Base-by-base conservation (phyloP, 2,329 filamentous ascomycete species). In the Penicillium verrucosum region DNA sequence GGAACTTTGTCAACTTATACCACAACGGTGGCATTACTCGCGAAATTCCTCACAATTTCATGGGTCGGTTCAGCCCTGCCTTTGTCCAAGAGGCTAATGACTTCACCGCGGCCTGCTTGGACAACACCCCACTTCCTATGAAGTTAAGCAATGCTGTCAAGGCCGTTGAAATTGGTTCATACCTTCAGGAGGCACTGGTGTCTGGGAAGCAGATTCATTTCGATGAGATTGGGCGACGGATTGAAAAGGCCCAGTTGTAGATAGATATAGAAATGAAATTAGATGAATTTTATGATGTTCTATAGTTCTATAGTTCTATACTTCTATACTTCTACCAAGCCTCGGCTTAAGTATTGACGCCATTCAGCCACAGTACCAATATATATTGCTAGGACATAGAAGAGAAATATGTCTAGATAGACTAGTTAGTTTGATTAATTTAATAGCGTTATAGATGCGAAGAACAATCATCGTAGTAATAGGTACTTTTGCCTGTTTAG, bases 81-180 rank as follows among this genome's bases (percentile, higher is more conserved):
- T 88, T 88, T 66, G 80, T 85, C n/a, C 80, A 74, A 12, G 85
- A 89, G 72, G 81, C 82, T 6, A 82, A 85, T 55, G 84, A 87
- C 70, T 88, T 88, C 60, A 84, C 83, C 0, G 81, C 79, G 12
- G 78, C 76, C 16, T 82, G 83, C 56, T 70, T 88, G 51, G 82
- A 88, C 59, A 72, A 81, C 60, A 82, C 73, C 18, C 71, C 77
- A 14, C 70, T 85, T 46, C 84, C 84, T 0, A 77, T 88, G 63
- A 81, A 82, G 70, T 68, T 87, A 45, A 70, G 73, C 30, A 81
- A 82, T 18, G 84, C 84, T 2, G 81, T 87, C 14, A 77, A 82
- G 80, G 70, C 72, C 1, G 70, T 88, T 21, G 78, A 78, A 68
- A 86, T 88, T 70, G 85, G 82, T 75, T 78, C 56, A 77, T 81